phyloP scores from a whole-genome alignment of 805 yeast species.

The Ogataea minuta region DNA sequence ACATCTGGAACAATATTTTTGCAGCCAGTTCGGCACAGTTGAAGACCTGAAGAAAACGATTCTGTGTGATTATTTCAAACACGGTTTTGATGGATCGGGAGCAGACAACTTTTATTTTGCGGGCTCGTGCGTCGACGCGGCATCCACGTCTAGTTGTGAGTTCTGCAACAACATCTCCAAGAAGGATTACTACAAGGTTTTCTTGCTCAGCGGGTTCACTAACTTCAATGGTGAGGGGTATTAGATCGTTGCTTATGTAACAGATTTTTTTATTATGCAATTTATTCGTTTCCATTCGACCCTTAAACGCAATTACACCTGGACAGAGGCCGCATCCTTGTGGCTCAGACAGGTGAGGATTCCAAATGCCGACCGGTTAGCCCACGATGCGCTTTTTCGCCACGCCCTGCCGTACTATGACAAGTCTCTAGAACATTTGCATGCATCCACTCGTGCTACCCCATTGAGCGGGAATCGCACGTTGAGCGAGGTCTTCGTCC shows the following conservation, averaged over 20 bases:
- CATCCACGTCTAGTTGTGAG: conserved; percentile 79
- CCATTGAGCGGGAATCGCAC: not conserved
- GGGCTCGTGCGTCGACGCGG: conserved; percentile 82
- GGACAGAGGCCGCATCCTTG: conserved; percentile 21
- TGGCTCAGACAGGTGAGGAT: conserved; percentile 25
- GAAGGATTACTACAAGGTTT: conserved; percentile 59
- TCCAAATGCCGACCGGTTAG: conserved; percentile 20
- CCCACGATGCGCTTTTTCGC: conserved; percentile 27
- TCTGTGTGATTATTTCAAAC: conserved; percentile 51
- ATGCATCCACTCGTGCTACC: conserved; percentile 19
- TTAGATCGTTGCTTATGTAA: conserved; percentile 22
- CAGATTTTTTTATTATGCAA: not conserved
- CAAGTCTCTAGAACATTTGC: conserved; percentile 10
- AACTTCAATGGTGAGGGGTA: conserved; percentile 80
- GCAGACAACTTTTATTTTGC: conserved; percentile 82
- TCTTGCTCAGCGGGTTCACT: conserved; percentile 65
- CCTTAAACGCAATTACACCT: conserved; percentile 14
- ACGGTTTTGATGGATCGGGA: conserved; percentile 76
- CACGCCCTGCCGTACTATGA: conserved; percentile 29
- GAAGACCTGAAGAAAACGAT: conserved; percentile 51
- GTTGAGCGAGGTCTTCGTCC: conserved; percentile 3
- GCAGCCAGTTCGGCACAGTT: conserved; percentile 54
- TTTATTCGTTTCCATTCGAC: conserved; percentile 2
- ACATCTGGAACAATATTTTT: conserved; percentile 47
- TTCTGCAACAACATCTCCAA: conserved; percentile 71